phyloP scores from a whole-genome alignment of 345 rosid genomes.

The Populus nigra region DNA sequence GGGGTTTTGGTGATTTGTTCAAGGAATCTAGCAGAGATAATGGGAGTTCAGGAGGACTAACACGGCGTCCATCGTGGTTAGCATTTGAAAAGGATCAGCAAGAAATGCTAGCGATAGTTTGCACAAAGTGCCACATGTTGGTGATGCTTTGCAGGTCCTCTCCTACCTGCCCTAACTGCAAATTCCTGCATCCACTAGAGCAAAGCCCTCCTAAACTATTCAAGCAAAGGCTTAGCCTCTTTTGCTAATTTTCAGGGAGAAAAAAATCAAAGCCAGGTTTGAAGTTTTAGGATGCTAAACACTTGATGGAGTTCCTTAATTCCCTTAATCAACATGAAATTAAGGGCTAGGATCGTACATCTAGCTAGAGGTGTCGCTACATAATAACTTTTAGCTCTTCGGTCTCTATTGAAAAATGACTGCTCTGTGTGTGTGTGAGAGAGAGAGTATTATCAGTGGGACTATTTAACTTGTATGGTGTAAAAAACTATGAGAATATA shows the following conservation, averaged over 20 bases:
- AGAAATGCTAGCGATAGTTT: conserved; percentile 79
- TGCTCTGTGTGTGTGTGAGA: too few species aligned
- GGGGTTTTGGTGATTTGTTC: conserved; percentile 14
- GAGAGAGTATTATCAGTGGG: background rate
- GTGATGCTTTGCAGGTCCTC: conserved; percentile 75
- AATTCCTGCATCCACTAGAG: conserved; percentile 72
- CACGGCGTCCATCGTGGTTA: conserved; percentile 50
- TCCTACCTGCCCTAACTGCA: conserved; percentile 89
- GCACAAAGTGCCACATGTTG: conserved; percentile 75
- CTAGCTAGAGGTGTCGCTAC: background rate
- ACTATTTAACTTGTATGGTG: background rate
- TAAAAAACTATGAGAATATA: background rate
- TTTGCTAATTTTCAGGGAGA: conserved; percentile 24
- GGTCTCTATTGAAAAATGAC: background rate
- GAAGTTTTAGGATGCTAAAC: background rate
- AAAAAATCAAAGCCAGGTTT: background rate
- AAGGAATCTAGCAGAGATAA: conserved; percentile 17
- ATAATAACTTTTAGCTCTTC: too few species aligned
- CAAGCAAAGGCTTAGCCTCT: conserved; percentile 51
- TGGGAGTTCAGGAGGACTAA: conserved; percentile 18
- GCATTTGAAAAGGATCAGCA: conserved; percentile 34
- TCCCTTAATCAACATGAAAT: background rate
- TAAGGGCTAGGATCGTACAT: background rate
- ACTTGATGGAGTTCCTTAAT: background rate
- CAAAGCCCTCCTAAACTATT: conserved; percentile 45